A percentile compares a stretch with the other conserved stretches of the same genome.
These are phyloP conservation scores for Paracorniculantispora psalliotae DNA, from an alignment of 2,329 filamentous ascomycete genomes.

Conservation along the genomic window DNA sequence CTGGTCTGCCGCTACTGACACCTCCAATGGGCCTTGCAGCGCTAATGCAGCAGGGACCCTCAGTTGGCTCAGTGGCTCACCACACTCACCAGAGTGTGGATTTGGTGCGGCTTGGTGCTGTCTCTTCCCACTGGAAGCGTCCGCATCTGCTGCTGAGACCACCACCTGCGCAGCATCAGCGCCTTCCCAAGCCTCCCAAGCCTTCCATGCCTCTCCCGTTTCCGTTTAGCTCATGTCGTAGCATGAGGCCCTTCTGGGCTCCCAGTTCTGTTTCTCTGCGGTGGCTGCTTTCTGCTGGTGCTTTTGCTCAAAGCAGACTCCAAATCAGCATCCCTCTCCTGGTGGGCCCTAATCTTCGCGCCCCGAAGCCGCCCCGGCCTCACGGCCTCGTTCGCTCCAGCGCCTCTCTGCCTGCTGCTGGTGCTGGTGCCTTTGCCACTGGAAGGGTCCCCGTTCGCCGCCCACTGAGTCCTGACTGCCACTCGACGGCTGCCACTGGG, in stretches of 20 bases:
- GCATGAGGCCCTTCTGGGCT: too few relatives aligned
- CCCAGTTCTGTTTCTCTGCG: too few relatives aligned
- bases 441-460: not conserved
- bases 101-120: too few relatives aligned
- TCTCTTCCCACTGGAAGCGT: too few relatives aligned
- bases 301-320: too few relatives aligned
- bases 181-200: too few relatives aligned
- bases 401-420: not conserved
- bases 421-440: conserved; percentile 4
- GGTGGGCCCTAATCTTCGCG: conserved; percentile 3
- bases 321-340: not conserved
- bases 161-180: too few relatives aligned
- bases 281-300: too few relatives aligned
- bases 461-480: not conserved
- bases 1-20: conserved; percentile 1
- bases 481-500: conserved; percentile 1
- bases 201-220: not conserved
- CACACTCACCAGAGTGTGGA: not conserved
- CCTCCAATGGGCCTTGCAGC: not conserved
- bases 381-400: not conserved
- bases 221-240: conserved; percentile 5
- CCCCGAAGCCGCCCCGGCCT: conserved; percentile 1
- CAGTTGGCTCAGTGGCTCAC: not conserved
- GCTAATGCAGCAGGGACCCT: not conserved
- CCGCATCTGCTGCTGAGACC: too few relatives aligned